These are phyloP conservation scores for Exidia glandulosa DNA, from an alignment of 768 basidiomycete species.

Conservation along the genomic window DNA sequence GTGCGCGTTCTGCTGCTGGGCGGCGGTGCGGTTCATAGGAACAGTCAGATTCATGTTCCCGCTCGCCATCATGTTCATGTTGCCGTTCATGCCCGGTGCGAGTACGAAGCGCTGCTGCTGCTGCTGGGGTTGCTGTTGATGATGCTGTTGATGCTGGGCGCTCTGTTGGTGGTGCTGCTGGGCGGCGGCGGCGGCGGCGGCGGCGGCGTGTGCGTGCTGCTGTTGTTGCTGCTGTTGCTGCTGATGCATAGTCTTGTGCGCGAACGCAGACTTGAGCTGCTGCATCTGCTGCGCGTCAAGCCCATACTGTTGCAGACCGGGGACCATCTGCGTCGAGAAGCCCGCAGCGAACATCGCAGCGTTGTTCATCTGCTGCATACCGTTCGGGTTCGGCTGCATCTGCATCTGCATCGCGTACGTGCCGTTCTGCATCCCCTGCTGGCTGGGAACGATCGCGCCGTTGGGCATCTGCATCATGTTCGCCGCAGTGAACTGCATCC, in stretches of 20 bases:
- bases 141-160: slow-evolving; percentile 1
- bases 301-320: not conserved
- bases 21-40: too few species aligned
- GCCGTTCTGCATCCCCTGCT: not conserved
- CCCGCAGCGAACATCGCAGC: not conserved
- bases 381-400: not conserved
- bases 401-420: not conserved
- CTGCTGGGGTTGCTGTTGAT: slow-evolving; percentile 9
- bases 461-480: too few species aligned
- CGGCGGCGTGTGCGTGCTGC: slow-evolving; percentile 20
- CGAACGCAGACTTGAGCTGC: not conserved
- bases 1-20: too few species aligned
- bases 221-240: slow-evolving; percentile 20
- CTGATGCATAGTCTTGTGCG: too few species aligned
- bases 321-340: not conserved
- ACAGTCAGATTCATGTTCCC: too few species aligned
- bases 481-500: not conserved
- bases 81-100: too few species aligned
- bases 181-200: slow-evolving; percentile 17
- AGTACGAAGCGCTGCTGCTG: slow-evolving; percentile 1
- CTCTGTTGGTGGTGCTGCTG: slow-evolving; percentile 24
- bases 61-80: too few species aligned
- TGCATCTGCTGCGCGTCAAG: not conserved
- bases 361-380: not conserved
- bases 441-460: too few species aligned